Base-by-base conservation (phyloP, 331 rosid genomes). In the Saraca asoca region DNA sequence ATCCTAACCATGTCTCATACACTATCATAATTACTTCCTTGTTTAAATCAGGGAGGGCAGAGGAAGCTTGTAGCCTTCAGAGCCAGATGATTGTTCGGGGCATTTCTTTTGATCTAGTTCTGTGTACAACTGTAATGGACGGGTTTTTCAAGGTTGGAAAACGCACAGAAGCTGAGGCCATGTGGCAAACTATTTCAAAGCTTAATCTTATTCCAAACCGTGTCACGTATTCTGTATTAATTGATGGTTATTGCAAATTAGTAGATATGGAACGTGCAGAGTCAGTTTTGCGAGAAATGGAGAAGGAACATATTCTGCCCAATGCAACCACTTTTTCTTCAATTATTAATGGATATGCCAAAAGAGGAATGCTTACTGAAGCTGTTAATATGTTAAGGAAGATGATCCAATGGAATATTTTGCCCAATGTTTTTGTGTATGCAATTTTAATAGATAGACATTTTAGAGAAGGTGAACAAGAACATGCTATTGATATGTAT, bases 101-200 rank as follows among this genome's bases (percentile, higher is more conserved):
- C 58, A 75, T 81, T 70, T 39, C 60, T 51, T 83, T 86, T 67
- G 97, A 94, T 88, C 53, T 85, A 29, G 77, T 88, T 64, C 13
- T 67, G 44, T 91, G 77, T 64, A 84, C 96, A 78, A 71, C 84
- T 62, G 57, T 90, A 52, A 78, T 94, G 77, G 85, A 80, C 77
- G 97, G 95, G 42, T 94, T 94, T 56, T 90, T 88, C 70, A 90
- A 85, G 80, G 80, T 57, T 77, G 90, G 92, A 56, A 85, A 75
- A 72, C 12, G 62, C 44, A 46, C 56, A 70, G 95, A 86, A 44
- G 97, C 95, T 5, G 88, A 81, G 75, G 69, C 64, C 63, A 68
- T 83, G 84, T 86, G 82, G 57, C 69, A 14, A 55, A 86, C 70
- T 67, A 78, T 83, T 62, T 71, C 72, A 19, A 82, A 83, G 76